Conservation (phyloP, 768 basidiomycete genomes). For the Pulveroboletus sp. region DNA sequence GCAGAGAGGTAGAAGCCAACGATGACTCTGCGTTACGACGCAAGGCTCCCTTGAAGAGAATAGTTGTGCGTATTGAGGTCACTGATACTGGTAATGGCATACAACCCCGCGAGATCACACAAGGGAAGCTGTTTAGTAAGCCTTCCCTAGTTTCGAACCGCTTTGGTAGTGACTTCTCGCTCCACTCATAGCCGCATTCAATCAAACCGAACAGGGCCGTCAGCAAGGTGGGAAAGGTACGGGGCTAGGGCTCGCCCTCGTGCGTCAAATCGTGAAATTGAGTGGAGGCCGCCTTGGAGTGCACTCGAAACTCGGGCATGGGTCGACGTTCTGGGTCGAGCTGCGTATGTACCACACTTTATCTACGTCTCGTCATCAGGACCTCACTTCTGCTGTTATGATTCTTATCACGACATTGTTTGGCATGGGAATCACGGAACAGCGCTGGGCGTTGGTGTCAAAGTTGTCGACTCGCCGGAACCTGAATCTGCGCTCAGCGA, state of each 20-base stretch:
- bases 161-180: conserved; percentile 7
- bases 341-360: conserved; percentile 41
- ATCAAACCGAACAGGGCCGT: conserved; percentile 73
- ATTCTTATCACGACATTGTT: conserved; percentile 5
- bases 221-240: conserved; percentile 73
- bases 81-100: conserved; percentile 72
- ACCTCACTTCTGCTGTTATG: conserved; percentile 10
- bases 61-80: conserved; percentile 83
- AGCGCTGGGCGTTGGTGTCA: conserved; percentile 69
- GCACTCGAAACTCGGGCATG: conserved; percentile 57
- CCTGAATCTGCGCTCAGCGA: conserved; percentile 21
- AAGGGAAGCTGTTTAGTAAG: conserved; percentile 69
- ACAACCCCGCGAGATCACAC: conserved; percentile 59
- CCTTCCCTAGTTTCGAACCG: conserved; percentile 4
- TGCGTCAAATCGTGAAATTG: conserved; percentile 74
- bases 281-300: conserved; percentile 72
- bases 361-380: conserved; percentile 11
- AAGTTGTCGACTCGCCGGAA: conserved; percentile 35
- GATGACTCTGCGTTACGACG: neutral
- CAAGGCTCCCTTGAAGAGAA: conserved; percentile 44
- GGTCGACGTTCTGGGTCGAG: conserved; percentile 89
- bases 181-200: conserved; percentile 54
- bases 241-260: conserved; percentile 71
- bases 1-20: neutral
- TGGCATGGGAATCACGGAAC: conserved; percentile 1